A percentile compares a stretch with the other conserved stretches of the same genome.
Conservation (phyloP, 2,329 filamentous ascomycete genomes). For the Karstenula rhodostoma region DNA sequence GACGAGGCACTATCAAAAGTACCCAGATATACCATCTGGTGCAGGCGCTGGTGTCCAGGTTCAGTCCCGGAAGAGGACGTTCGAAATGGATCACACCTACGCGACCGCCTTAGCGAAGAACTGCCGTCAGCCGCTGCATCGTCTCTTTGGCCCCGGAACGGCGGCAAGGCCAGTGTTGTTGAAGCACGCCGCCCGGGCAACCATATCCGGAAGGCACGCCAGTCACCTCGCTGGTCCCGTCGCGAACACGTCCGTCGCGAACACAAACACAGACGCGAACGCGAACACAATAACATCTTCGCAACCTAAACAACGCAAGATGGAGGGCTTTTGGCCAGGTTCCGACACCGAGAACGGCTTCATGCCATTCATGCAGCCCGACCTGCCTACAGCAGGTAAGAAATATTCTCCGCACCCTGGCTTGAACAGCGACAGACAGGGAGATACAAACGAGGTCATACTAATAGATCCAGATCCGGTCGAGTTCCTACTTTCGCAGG, state of each 20-base stretch:
- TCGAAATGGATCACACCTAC: neutral
- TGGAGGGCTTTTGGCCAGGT: constrained; percentile 1
- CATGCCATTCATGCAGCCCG: neutral
- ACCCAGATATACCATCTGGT: no score
- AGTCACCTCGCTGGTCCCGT: neutral
- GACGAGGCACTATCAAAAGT: no score
- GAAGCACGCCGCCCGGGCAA: neutral
- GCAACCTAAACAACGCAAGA: neutral
- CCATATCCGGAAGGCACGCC: neutral
- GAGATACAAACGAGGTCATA: neutral
- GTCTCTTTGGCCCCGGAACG: neutral
- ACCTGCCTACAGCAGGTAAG: neutral
- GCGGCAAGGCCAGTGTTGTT: neutral
- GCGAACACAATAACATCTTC: neutral
- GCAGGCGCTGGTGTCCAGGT: neutral
- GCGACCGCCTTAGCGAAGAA: neutral
- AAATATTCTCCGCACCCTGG: no score
- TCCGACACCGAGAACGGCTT: neutral
- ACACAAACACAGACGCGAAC: neutral
- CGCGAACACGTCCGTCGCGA: neutral
- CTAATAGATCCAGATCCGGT: neutral
- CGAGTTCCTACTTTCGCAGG: neutral
- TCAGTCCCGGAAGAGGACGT: neutral
- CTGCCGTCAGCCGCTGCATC: neutral
- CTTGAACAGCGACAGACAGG: neutral